Base-by-base conservation (phyloP, 108 stramenopile species). In the Nitzschia sp. region DNA sequence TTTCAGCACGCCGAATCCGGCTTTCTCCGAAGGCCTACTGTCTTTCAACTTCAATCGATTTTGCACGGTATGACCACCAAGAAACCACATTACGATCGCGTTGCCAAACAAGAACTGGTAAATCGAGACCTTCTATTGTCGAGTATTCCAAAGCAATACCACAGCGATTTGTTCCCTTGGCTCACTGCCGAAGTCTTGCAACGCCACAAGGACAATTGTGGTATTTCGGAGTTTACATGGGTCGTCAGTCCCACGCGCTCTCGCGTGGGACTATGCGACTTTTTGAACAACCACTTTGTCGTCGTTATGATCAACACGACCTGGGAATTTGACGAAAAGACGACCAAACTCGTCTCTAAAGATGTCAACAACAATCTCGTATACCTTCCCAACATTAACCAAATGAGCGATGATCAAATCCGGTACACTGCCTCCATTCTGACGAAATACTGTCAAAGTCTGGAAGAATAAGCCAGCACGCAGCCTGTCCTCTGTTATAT, bases 1-100 rank as follows among this genome's bases (percentile, higher is more conserved):
- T 68, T 68, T 27, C 66, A 68, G 21, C 66, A 68, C 27, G 54
- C 66, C 36, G 66, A 68, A 34, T 56, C 53, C 17, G 66, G 66
- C 1, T 68, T 68, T 52, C 29, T 68, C 34, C 66, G 66, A 19
- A 45, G 41, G n/a, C 66, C 66, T 28, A 56, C 45, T 25, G 54
- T 41, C 54, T 54, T 22, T 36, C 66, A 68, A 28, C 27, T 68
- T 9, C 23, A 68, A 56, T 56, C 54, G 5, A 68, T 68, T 16
- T 1, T 56, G 32, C 31, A 68, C 19, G 66, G 32, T 19, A 28
- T 68, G 13, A 25, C 45, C 33, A 44, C 53, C 38, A 56, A 56
- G 36, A 30, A 68, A 33, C n/a, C 31, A 15, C 32, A 61, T 25
- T 65, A 65, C 34, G 1, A 15, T 27, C 66, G 66, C 22, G 41